phyloP scores from a whole-genome alignment of 1,284 basidiomycete genomes.

The Cryptococcus neoformans region DNA sequence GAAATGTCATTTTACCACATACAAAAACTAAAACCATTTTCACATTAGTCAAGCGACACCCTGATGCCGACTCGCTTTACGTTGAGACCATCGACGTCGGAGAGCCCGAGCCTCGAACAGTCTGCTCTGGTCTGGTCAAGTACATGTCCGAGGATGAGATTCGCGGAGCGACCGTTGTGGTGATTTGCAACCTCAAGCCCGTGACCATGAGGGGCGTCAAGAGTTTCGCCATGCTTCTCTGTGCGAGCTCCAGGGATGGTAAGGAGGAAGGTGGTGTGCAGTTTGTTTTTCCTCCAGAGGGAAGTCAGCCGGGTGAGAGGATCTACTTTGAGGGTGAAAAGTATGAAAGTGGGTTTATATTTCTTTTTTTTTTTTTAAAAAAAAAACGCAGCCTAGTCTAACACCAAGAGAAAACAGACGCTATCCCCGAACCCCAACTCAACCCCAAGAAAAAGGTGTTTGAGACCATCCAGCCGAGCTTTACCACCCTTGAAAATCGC shows the following conservation, averaged over 20 bases:
- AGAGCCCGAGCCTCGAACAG: slow-evolving; percentile 84
- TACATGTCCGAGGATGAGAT: slow-evolving; percentile 94
- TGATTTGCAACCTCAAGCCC: slow-evolving; percentile 89
- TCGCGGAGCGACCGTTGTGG: slow-evolving; percentile 77
- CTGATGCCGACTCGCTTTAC: slow-evolving; percentile 89
- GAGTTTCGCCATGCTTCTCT: slow-evolving; percentile 94
- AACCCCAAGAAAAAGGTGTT: slow-evolving; percentile 99
- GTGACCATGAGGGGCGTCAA: slow-evolving; percentile 94
- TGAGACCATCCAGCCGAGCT: slow-evolving; percentile 85
- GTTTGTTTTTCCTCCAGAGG: slow-evolving; percentile 80
- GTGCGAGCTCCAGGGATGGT: slow-evolving; percentile 80
- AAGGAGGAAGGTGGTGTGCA: slow-evolving; percentile 90
- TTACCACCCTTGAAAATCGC: slow-evolving; percentile 76
- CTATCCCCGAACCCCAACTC: slow-evolving; percentile 70
- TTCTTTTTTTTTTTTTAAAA: not conserved
- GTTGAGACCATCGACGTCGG: slow-evolving; percentile 92
- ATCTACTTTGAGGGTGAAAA: slow-evolving; percentile 89
- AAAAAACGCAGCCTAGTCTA: not conserved
- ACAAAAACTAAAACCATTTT: not conserved
- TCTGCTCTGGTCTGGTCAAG: slow-evolving; percentile 91
- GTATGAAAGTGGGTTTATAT: slow-evolving; percentile 63
- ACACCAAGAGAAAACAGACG: slow-evolving; percentile 52
- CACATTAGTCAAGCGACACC: slow-evolving; percentile 77
- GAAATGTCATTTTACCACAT: not conserved
- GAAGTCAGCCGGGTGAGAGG: slow-evolving; percentile 81